Conservation (phyloP, 148 eudicot species). For the Fagopyrum tataricum region DNA sequence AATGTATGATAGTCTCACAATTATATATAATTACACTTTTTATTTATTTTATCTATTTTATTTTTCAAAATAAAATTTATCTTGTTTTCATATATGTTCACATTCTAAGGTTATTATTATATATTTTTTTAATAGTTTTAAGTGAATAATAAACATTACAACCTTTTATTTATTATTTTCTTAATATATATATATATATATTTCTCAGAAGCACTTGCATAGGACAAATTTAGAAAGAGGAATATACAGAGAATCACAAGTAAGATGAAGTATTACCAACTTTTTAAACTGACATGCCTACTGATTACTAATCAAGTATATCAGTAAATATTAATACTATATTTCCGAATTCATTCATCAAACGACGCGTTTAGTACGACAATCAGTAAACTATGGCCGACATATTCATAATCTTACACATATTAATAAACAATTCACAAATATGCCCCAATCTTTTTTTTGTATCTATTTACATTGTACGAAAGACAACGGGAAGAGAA, state of each 20-base stretch:
- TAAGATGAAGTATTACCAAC: background rate
- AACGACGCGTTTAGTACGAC: constrained; percentile 7
- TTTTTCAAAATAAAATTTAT: too few species aligned
- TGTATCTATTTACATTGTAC: background rate
- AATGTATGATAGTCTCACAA: too few species aligned
- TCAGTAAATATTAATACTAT: background rate
- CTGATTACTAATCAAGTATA: background rate
- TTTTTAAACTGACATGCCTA: constrained; percentile 8
- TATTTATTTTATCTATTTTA: too few species aligned
- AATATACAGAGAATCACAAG: background rate
- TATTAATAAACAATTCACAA: background rate
- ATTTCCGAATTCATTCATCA: background rate
- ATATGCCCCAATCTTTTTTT: background rate
- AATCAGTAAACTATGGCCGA: constrained; percentile 1
- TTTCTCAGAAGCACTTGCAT: background rate
- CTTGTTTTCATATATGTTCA: too few species aligned
- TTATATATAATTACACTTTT: too few species aligned
- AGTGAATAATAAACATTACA: too few species aligned
- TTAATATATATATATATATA: too few species aligned
- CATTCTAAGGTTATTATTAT: too few species aligned
- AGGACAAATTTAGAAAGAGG: background rate
- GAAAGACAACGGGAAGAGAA: background rate
- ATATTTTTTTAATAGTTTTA: too few species aligned
- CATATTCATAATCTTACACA: background rate
- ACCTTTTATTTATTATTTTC: too few species aligned